phyloP scores from a whole-genome alignment of 495 filamentous ascomycete species.

The Achaetomiella virescens region DNA sequence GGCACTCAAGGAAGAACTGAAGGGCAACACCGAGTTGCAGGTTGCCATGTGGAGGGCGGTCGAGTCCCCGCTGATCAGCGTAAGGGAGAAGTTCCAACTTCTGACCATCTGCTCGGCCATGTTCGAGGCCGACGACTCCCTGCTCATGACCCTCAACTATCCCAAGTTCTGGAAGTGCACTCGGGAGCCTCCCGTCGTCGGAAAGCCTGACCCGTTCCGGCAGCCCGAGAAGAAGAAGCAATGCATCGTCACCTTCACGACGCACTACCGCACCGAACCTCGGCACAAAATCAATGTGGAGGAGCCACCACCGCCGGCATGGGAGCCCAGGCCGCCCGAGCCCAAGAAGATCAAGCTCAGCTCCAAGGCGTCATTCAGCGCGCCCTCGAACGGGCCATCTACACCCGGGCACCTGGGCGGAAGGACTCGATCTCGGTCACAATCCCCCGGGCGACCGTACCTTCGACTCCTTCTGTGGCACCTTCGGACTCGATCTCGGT shows the following conservation, averaged over 20 bases:
- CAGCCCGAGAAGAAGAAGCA: constrained; percentile 17
- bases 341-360: constrained; percentile 30
- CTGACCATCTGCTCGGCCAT: constrained; percentile 70
- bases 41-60: constrained; percentile 73
- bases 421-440: constrained; percentile 28
- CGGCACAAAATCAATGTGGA: constrained; percentile 19
- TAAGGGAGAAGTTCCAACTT: constrained; percentile 70
- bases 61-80: constrained; percentile 56
- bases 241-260: constrained; percentile 30
- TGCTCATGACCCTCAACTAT: constrained; percentile 57
- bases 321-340: constrained; percentile 27
- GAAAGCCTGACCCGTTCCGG: background rate
- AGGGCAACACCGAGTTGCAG: constrained; percentile 54
- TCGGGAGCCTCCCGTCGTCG: constrained; percentile 31
- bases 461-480: background rate
- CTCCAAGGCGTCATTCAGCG: constrained; percentile 25
- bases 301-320: constrained; percentile 11
- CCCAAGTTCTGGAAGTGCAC: constrained; percentile 66
- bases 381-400: constrained; percentile 11
- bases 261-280: constrained; percentile 29
- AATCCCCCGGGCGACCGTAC: constrained; percentile 8
- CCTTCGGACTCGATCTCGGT: constrained; percentile 25
- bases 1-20: constrained; percentile 67
- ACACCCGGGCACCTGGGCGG: constrained; percentile 12
- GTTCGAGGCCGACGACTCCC: constrained; percentile 58